Evolutionary conservation across 2,329 filamentous ascomycete genomes (phyloP).

Genomic region (Ophiostoma fasciatum): DNA sequence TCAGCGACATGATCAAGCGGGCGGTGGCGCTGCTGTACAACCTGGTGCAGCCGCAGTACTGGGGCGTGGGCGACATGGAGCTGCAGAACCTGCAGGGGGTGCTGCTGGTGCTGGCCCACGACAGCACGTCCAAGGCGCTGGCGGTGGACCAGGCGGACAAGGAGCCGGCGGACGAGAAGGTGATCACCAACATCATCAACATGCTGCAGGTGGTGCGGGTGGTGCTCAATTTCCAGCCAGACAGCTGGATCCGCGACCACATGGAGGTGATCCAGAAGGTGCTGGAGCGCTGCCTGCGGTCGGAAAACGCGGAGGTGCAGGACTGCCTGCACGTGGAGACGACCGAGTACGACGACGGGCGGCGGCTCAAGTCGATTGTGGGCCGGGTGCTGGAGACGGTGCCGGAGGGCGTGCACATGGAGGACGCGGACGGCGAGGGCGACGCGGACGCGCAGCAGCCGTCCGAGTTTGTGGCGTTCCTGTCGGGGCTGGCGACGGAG

Average conservation of each 20-base stretch:
- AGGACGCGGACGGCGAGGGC: slow-evolving; percentile 68
- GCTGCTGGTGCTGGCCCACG: slow-evolving; percentile 68
- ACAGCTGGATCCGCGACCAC: slow-evolving; percentile 80
- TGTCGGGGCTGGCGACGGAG: slow-evolving; percentile 79
- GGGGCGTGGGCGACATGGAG: slow-evolving; percentile 85
- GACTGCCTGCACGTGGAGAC: slow-evolving; percentile 73
- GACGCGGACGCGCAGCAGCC: slow-evolving; percentile 59
- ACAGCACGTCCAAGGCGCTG: slow-evolving; percentile 52
- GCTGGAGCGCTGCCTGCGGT: slow-evolving; percentile 75
- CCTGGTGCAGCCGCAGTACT: slow-evolving; percentile 72
- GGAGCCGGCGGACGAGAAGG: slow-evolving; percentile 61
- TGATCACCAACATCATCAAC: slow-evolving; percentile 80
- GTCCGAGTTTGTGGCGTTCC: slow-evolving; percentile 72
- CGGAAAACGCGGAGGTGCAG: slow-evolving; percentile 82
- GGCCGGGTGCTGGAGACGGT: slow-evolving; percentile 78
- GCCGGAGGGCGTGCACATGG: slow-evolving; percentile 62
- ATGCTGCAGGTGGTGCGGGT: slow-evolving; percentile 85
- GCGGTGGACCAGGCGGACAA: slow-evolving; percentile 45
- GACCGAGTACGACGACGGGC: slow-evolving; percentile 52
- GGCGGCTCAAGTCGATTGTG: slow-evolving; percentile 59
- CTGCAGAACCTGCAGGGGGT: slow-evolving; percentile 84
- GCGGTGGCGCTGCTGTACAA: slow-evolving; percentile 70
- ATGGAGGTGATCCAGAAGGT: slow-evolving; percentile 70
- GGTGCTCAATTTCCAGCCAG: slow-evolving; percentile 70
- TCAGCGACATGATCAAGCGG: slow-evolving; percentile 72